Evolutionary conservation across 139 green algal genomes (phyloP).

Genomic region (Yamagishiella unicocca): DNA sequence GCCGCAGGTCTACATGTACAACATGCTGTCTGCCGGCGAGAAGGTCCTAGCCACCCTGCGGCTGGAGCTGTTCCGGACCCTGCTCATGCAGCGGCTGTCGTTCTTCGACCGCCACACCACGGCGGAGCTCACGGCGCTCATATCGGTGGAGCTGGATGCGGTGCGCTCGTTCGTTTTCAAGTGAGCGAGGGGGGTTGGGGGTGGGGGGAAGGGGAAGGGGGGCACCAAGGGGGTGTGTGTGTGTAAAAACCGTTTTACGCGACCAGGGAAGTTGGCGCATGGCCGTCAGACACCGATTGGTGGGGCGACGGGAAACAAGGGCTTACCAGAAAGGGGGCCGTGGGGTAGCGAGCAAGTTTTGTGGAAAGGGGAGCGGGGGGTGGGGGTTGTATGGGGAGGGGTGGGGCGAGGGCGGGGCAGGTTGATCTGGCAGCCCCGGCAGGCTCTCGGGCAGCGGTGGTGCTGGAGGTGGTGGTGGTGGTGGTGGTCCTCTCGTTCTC

Average conservation of each 20-base stretch:
- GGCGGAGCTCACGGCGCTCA: constrained; percentile 79
- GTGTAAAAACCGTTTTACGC: no score
- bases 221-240: no score
- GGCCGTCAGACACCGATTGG: no score
- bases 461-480: no score
- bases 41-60: constrained; percentile 78
- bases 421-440: no score
- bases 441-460: no score
- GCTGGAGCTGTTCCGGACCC: constrained; percentile 85
- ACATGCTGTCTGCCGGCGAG: constrained; percentile 79
- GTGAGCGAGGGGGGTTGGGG: constrained; percentile 43
- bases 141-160: constrained; percentile 87
- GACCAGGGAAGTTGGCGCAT: not conserved
- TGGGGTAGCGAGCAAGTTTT: not conserved
- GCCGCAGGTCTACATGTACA: constrained; percentile 85
- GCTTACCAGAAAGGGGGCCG: not conserved
- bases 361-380: not conserved
- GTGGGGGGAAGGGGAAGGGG: not conserved
- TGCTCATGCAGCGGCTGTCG: constrained; percentile 83
- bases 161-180: constrained; percentile 88
- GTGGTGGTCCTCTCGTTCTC: no score
- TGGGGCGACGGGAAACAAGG: not conserved
- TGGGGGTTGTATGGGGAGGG: not conserved
- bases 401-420: not conserved
- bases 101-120: constrained; percentile 76